Percentiles rank a stretch among this genome's conserved stretches.
phyloP scores from a whole-genome alignment of 371 early-diverging fungal genomes.

The Amoeboaphelidium protococcarum region DNA sequence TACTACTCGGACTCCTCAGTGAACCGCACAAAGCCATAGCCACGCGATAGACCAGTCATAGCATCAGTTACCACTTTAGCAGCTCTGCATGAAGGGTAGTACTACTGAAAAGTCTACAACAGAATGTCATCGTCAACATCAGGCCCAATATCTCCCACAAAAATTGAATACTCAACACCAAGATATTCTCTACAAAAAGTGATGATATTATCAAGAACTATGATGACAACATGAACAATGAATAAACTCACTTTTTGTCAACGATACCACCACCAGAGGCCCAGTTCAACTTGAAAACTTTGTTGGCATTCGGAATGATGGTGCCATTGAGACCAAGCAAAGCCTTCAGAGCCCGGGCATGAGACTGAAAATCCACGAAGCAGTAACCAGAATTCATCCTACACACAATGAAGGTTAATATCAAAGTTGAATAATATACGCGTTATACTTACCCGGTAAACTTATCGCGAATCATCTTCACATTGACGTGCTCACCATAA shows the following conservation, averaged over 20 bases:
- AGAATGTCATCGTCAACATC: slow-evolving; percentile 40
- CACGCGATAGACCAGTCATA: slow-evolving; percentile 31
- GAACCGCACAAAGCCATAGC: slow-evolving; percentile 59
- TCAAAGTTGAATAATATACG: slow-evolving; percentile 4
- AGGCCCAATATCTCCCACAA: slow-evolving; percentile 57
- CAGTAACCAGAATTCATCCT: neutral
- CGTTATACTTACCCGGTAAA: slow-evolving; percentile 20
- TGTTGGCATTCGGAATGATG: slow-evolving; percentile 42
- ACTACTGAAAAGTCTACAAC: slow-evolving; percentile 15
- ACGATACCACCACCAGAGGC: slow-evolving; percentile 40
- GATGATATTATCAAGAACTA: neutral
- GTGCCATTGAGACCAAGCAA: slow-evolving; percentile 42
- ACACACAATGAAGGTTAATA: neutral
- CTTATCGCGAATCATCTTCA: slow-evolving; percentile 67
- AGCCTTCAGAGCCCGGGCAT: slow-evolving; percentile 28
- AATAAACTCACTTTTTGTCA: slow-evolving; percentile 8
- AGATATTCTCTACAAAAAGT: slow-evolving; percentile 12
- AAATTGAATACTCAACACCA: slow-evolving; percentile 46
- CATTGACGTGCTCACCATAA: slow-evolving; percentile 36
- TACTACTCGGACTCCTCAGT: slow-evolving; percentile 36
- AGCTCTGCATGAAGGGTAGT: slow-evolving; percentile 35
- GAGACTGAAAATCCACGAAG: neutral
- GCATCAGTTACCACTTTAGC: slow-evolving; percentile 61
- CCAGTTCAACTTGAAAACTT: slow-evolving; percentile 70
- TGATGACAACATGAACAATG: neutral